A percentile compares a stretch with the other conserved stretches of the same genome.
Evolutionary conservation across 345 rosid species (phyloP).

Genomic region (Arabis hirsuta): DNA sequence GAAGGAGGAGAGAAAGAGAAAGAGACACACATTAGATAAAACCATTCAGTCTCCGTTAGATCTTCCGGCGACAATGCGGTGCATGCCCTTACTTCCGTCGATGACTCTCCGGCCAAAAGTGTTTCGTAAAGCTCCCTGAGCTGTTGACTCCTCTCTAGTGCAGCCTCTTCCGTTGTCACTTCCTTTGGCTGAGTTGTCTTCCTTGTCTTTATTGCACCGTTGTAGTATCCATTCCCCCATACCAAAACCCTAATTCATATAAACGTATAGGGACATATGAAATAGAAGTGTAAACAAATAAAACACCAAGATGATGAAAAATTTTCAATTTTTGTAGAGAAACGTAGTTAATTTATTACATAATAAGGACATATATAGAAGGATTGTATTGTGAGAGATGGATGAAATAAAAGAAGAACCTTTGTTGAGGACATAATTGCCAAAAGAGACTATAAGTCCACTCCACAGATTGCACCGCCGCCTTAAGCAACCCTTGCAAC

Average conservation of each 20-base stretch:
- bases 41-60: constrained; percentile 96
- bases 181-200: constrained; percentile 96
- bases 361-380: neutral
- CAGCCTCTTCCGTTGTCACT: constrained; percentile 85
- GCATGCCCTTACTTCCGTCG: constrained; percentile 56
- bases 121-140: constrained; percentile 90
- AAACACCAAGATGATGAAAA: too few relatives aligned
- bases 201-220: constrained; percentile 95
- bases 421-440: constrained; percentile 93
- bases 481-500: constrained; percentile 73
- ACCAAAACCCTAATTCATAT: constrained; percentile 58
- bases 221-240: constrained; percentile 96
- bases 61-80: constrained; percentile 94
- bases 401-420: constrained; percentile 49
- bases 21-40: constrained; percentile 95
- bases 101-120: constrained; percentile 73
- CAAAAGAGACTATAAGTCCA: constrained; percentile 98
- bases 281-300: neutral
- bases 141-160: constrained; percentile 93
- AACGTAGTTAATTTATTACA: too few relatives aligned
- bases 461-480: constrained; percentile 84
- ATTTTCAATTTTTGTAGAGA: neutral
- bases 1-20: constrained; percentile 81
- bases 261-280: neutral
- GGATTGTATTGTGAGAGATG: constrained; percentile 10